Evolutionary conservation across 2,329 filamentous ascomycete species (phyloP), one percentile per base, ranked within the genome.

Genomic region (Aspergillus transmontanensis): DNA sequence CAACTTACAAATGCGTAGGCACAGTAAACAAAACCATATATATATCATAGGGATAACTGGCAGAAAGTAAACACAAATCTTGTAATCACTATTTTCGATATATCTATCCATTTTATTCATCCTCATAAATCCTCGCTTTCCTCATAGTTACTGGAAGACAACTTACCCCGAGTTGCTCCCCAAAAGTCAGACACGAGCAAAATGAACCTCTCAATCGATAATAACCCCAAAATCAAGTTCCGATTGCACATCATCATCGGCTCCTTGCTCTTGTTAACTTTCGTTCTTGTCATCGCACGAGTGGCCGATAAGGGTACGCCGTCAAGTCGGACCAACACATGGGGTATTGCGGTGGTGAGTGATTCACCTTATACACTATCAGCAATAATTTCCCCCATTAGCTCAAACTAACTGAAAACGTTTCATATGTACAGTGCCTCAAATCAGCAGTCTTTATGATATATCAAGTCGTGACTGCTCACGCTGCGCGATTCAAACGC

Each of bases 371-470:
- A 2, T 16, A 36, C 34, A 16, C 14, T 16, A 16, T 36, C 5
- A 36, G 34, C 14, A 36, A 16, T 1, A 6, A 16, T 16, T 16
- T 5, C 7, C 6, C 34, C 5, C 6, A 0, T 16, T 1, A 6
- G 14, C 6, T 36, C 7, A 6, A 16, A 3, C 6, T 36, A 16
- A 36, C 10, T 3, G 5, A 6, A 1, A 16, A 6, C 14, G 5
- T 14, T n/a, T 2, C 12, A 14, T 32, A 1, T 7, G 16, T 36
- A 3, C 2, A 71, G 68, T 67, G 64, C n/a, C 11, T 72, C 14
- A 73, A 72, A 60, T 66, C 69, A 2, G 69, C 62, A 6, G n/a
- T 68, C 28, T 73, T 70, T 60, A 60, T 72, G 32, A 58, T 65
- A 26, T 73, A 72, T 54, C 67, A 73, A 30, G 16, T 68, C 39